Evolutionary conservation across 1,284 basidiomycete species (phyloP).

Genomic region (Baeospora myosura): DNA sequence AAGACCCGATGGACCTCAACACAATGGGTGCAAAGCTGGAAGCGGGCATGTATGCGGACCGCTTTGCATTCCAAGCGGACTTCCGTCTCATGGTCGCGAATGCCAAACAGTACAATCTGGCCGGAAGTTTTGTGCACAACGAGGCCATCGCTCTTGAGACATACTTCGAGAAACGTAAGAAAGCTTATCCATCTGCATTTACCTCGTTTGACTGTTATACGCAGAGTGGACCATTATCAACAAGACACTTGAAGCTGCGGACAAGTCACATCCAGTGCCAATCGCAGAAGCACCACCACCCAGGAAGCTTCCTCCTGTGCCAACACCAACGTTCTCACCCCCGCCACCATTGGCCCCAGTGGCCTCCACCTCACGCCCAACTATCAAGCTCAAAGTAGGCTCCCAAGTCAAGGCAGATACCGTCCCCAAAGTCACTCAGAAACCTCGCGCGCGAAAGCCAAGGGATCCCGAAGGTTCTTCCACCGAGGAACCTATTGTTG

Average conservation of each 20-base stretch:
- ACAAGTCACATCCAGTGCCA: slow-evolving; percentile 8
- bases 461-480: slow-evolving; percentile 5
- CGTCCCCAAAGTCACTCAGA: slow-evolving; percentile 27
- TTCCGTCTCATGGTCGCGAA: slow-evolving; percentile 87
- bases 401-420: slow-evolving; percentile 3
- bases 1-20: slow-evolving; percentile 90
- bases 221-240: slow-evolving; percentile 71
- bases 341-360: neutral
- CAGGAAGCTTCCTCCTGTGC: slow-evolving; percentile 4
- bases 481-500: slow-evolving; percentile 23
- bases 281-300: slow-evolving; percentile 1
- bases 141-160: slow-evolving; percentile 74
- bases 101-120: slow-evolving; percentile 80
- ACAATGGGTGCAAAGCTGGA: slow-evolving; percentile 87
- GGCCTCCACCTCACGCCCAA: neutral
- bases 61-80: slow-evolving; percentile 81
- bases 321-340: slow-evolving; percentile 14
- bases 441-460: slow-evolving; percentile 39
- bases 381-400: slow-evolving; percentile 16
- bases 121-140: slow-evolving; percentile 68
- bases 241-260: slow-evolving; percentile 55
- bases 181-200: slow-evolving; percentile 6
- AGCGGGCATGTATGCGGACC: slow-evolving; percentile 80
- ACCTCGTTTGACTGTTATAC: slow-evolving; percentile 5
- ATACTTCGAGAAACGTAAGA: slow-evolving; percentile 81